These are phyloP conservation scores for Blechomonas ayalai DNA, from an alignment of 208 protist genomes.

Conservation along the genomic window DNA sequence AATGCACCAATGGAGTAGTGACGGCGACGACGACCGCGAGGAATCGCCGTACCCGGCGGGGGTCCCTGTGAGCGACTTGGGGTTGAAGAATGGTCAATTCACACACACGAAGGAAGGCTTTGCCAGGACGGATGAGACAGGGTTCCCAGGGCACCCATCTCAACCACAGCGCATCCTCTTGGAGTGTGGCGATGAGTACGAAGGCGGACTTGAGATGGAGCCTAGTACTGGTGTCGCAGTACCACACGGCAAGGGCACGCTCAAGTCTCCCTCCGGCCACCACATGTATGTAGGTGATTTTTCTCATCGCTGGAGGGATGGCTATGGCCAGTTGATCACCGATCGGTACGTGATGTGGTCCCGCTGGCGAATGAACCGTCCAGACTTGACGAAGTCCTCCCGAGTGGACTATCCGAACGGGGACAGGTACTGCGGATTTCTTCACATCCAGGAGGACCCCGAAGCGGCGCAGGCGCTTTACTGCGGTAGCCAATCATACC, in stretches of 20 bases:
- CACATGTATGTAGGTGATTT: conserved; percentile 67
- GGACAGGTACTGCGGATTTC: conserved; percentile 49
- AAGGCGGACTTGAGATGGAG: conserved; percentile 28
- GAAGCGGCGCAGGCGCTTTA: conserved; percentile 3
- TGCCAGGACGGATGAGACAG: too few relatives aligned
- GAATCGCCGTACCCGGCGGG: too few relatives aligned
- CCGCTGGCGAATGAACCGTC: conserved; percentile 67
- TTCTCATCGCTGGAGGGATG: conserved; percentile 54
- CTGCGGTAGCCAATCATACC: background rate
- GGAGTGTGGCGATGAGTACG: conserved; percentile 57
- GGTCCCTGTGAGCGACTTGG: too few relatives aligned
- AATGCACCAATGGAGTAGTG: too few relatives aligned
- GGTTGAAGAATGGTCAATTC: too few relatives aligned
- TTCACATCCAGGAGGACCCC: conserved; percentile 16
- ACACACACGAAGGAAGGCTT: too few relatives aligned
- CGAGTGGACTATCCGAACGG: conserved; percentile 60
- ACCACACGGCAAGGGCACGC: conserved; percentile 60
- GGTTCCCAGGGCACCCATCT: too few relatives aligned
- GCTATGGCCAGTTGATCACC: conserved; percentile 51
- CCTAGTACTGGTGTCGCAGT: conserved; percentile 22
- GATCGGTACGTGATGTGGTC: conserved; percentile 52
- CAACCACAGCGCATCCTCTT: conserved; percentile 18
- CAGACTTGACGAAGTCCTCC: conserved; percentile 29
- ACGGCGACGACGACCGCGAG: too few relatives aligned
- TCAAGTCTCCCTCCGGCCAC: conserved; percentile 26